phyloP scores from a whole-genome alignment of 306 rosid genomes.

The Sesbania bispinosa region DNA sequence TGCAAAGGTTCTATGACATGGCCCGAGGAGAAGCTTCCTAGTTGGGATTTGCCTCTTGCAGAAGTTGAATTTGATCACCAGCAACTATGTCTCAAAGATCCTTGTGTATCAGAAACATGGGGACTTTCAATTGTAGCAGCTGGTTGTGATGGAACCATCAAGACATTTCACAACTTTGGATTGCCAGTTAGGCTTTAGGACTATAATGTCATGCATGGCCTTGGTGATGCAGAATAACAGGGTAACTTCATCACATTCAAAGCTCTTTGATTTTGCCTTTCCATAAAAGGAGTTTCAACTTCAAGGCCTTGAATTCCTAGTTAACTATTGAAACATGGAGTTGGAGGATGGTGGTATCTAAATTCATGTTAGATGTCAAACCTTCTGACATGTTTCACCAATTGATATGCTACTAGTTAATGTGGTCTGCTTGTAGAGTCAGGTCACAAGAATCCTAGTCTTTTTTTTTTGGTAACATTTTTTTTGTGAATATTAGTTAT shows the following conservation, averaged over 20 bases:
- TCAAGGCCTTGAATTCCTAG: slow-evolving; percentile 20
- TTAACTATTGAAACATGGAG: background rate
- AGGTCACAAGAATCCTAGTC: slow-evolving; percentile 18
- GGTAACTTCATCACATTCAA: background rate
- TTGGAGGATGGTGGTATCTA: slow-evolving; percentile 10
- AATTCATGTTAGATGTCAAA: slow-evolving; percentile 31
- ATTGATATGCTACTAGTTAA: slow-evolving; percentile 19
- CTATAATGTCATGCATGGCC: slow-evolving; percentile 9
- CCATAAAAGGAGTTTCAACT: background rate
- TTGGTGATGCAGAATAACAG: background rate
- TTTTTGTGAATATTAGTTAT: slow-evolving; percentile 32
- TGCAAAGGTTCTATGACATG: slow-evolving; percentile 68
- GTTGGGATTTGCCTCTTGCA: slow-evolving; percentile 36
- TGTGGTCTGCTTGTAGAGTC: slow-evolving; percentile 33
- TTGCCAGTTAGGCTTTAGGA: slow-evolving; percentile 62
- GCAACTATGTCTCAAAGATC: slow-evolving; percentile 10
- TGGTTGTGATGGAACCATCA: slow-evolving; percentile 70
- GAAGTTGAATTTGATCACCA: slow-evolving; percentile 34
- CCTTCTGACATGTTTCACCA: slow-evolving; percentile 17
- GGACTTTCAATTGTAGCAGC: slow-evolving; percentile 72
- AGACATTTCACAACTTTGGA: slow-evolving; percentile 87
- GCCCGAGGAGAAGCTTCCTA: slow-evolving; percentile 88
- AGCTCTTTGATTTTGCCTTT: slow-evolving; percentile 9
- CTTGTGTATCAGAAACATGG: slow-evolving; percentile 56
- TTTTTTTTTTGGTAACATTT: background rate